phyloP scores from a whole-genome alignment of 345 rosid genomes.

The Eucalyptus dawsonii region DNA sequence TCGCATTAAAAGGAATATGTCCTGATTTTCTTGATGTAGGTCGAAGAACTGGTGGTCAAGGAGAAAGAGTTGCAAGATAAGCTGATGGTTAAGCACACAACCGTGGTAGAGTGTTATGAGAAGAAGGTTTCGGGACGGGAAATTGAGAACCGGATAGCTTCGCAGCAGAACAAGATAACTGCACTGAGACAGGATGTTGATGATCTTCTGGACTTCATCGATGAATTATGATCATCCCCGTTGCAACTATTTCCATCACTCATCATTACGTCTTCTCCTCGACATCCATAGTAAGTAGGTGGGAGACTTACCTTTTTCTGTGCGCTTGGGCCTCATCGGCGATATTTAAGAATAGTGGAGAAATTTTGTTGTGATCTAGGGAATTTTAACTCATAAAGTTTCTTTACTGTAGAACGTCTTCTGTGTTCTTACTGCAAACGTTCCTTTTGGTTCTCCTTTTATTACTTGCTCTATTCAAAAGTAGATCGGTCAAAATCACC shows the following conservation, averaged over 20 bases:
- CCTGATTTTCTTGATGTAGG: constrained; percentile 20
- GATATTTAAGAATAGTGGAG: neutral
- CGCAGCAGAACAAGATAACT: constrained; percentile 55
- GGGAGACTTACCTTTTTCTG: neutral
- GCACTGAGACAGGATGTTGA: constrained; percentile 79
- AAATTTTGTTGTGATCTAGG: neutral
- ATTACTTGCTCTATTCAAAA: neutral
- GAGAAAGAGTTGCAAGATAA: constrained; percentile 86
- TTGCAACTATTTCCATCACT: neutral
- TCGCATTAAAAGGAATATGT: neutral
- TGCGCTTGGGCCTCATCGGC: neutral
- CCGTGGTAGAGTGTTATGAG: constrained; percentile 63
- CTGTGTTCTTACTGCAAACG: neutral
- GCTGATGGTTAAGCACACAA: constrained; percentile 42
- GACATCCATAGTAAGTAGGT: neutral
- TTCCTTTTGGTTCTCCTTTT: neutral
- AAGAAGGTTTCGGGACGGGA: constrained; percentile 60
- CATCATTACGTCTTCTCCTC: neutral
- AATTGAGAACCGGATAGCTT: constrained; percentile 60
- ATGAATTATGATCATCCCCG: constrained; percentile 32
- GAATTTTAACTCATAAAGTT: neutral
- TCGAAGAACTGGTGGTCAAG: constrained; percentile 71
- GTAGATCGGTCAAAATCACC: neutral
- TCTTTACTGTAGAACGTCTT: neutral
- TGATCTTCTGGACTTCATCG: constrained; percentile 67